Evolutionary conservation across 2,329 filamentous ascomycete genomes (phyloP).

Genomic region (Monilinia fructicola): DNA sequence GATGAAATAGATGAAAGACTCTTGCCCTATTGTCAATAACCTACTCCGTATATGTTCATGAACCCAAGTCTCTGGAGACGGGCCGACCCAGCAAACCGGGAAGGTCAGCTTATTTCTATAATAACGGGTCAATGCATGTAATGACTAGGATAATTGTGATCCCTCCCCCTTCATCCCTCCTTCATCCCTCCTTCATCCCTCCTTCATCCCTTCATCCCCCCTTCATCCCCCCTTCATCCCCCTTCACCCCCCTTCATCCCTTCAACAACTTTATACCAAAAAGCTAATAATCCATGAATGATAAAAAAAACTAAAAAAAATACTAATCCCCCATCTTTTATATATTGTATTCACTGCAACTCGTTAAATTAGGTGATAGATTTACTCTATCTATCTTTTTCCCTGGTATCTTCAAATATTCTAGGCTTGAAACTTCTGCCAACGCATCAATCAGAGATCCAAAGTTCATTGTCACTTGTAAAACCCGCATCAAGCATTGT

Average conservation of each 20-base stretch:
- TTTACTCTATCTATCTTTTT: neutral
- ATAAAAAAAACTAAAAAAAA: neutral
- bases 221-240: neutral
- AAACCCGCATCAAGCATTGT: neutral
- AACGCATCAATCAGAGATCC: conserved; percentile 20
- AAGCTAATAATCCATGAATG: no score
- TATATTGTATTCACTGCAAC: neutral
- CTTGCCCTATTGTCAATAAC: no score
- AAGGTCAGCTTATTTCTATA: conserved; percentile 14
- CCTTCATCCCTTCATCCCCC: neutral
- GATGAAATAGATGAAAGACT: no score
- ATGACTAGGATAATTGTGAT: conserved; percentile 17
- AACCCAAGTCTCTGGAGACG: conserved; percentile 22
- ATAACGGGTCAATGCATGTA: conserved; percentile 23
- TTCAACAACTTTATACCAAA: neutral
- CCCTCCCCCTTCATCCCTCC: neutral
- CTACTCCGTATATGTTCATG: neutral
- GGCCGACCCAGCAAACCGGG: conserved; percentile 23
- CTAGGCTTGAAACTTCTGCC: conserved; percentile 10
- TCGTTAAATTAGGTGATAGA: neutral
- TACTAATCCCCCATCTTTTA: neutral
- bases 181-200: no score
- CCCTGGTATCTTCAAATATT: neutral
- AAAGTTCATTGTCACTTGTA: conserved; percentile 5
- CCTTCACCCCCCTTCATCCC: neutral